Conservation (phyloP, 140 eudicot genomes). For the Cichorium intybus region DNA sequence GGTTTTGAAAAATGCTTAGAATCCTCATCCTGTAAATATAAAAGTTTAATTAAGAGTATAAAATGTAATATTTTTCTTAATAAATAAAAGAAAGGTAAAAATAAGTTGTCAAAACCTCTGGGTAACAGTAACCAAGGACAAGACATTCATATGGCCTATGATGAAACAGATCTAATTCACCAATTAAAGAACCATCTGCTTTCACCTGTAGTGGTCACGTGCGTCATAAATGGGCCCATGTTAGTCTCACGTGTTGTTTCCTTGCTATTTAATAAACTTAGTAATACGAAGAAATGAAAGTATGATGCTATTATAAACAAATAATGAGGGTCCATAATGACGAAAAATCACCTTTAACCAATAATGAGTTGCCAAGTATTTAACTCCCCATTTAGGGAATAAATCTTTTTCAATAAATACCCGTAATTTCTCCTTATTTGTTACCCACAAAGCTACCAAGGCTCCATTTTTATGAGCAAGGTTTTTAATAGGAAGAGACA, state of each 20-base stretch:
- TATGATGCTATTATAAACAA: too few relatives aligned
- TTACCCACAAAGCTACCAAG: conserved; percentile 88
- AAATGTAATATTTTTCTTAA: neutral
- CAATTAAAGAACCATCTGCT: conserved; percentile 74
- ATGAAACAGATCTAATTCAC: conserved; percentile 91
- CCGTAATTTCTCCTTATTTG: conserved; percentile 87
- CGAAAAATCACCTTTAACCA: conserved; percentile 71
- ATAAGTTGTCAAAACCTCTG: conserved; percentile 41
- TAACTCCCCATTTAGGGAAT: conserved; percentile 92
- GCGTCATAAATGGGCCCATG: too few relatives aligned
- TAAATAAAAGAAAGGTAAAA: neutral
- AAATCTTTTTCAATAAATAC: conserved; percentile 76
- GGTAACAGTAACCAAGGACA: conserved; percentile 60
- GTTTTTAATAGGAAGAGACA: conserved; percentile 77
- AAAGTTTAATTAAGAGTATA: neutral
- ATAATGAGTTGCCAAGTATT: conserved; percentile 65
- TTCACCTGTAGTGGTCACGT: conserved; percentile 57
- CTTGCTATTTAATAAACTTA: too few relatives aligned
- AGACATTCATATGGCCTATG: conserved; percentile 97
- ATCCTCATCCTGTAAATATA: conserved; percentile 46
- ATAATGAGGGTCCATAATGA: neutral
- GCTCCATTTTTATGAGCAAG: conserved; percentile 67
- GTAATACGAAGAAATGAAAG: too few relatives aligned
- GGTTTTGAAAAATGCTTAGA: conserved; percentile 30
- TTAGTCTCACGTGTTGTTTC: too few relatives aligned